Evolutionary conservation across 2,329 filamentous ascomycete species (phyloP).

Genomic region (Onygena corvina): DNA sequence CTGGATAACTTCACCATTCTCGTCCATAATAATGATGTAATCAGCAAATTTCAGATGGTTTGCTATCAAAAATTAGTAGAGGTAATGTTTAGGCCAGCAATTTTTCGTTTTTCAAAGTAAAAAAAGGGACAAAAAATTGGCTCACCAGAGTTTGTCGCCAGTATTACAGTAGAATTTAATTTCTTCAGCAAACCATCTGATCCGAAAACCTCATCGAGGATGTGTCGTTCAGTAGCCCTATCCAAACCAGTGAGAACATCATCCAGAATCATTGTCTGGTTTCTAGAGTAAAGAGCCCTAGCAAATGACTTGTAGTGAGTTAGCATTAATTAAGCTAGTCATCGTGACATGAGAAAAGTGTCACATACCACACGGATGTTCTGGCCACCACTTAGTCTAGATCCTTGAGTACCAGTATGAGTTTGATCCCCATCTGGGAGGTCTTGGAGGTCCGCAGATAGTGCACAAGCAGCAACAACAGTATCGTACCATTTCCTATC

Average conservation of each 20-base stretch:
- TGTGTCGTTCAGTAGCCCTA: constrained; percentile 47
- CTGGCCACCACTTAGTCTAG: constrained; percentile 50
- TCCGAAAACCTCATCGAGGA: constrained; percentile 48
- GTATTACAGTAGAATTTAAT: constrained; percentile 64
- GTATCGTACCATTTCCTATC: constrained; percentile 45
- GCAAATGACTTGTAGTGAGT: constrained; percentile 1
- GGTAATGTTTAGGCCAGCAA: too few species aligned
- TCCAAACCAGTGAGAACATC: constrained; percentile 1
- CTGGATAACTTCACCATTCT: background rate
- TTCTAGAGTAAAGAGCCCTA: constrained; percentile 3
- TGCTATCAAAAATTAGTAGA: too few species aligned
- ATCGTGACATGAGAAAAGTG: constrained; percentile 52
- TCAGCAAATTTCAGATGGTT: constrained; percentile 4
- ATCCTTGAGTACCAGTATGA: constrained; percentile 49
- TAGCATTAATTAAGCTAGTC: constrained; percentile 16
- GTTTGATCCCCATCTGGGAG: constrained; percentile 54
- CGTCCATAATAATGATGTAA: constrained; percentile 3
- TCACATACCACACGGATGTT: constrained; percentile 60
- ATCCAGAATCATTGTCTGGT: background rate
- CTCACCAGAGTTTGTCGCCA: constrained; percentile 62
- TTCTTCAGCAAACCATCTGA: constrained; percentile 61
- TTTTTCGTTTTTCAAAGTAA: constrained; percentile 32
- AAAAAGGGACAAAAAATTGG: constrained; percentile 47
- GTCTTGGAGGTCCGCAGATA: constrained; percentile 49
- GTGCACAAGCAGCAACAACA: constrained; percentile 53